Base-by-base conservation (phyloP, 2,329 filamentous ascomycete genomes). In the Cyphellophora attinorum region DNA sequence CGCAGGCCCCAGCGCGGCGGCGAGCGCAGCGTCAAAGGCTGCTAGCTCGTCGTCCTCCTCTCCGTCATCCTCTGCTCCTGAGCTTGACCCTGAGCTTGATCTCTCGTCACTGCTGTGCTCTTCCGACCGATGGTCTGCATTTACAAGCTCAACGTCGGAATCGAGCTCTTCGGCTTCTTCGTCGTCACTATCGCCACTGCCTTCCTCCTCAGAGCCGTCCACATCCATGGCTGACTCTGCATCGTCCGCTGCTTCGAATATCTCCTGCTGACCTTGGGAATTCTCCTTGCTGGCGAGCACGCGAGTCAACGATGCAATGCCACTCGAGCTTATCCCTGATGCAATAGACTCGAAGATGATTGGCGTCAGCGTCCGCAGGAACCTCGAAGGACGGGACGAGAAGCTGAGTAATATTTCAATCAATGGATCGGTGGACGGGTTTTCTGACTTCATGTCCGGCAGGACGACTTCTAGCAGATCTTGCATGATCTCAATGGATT, bases 371-470 rank as follows among this genome's bases (percentile, higher is more conserved):
- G 88, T 85, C 18, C 85, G 76, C 64, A 93, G 83, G 33, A 96
- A 66, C 6, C 79, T 76, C 2, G 88, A 94, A 3, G 81, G 83
- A 42, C 85, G 85, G 0, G 86, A 84, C 2, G 93, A 74, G 61
- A 96, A 85, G 34, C 85, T 84, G n/a, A 96, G 67, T 5, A 98
- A 60, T 33, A 96, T 82, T 51, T 96, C 91, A 2, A 95, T 77
- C 6, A 95, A 61, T 16, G 85, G 70, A 50, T 84, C 78, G 0
- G 85, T 81, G 8, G 67, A 67, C 5, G 71, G 73, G 11, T 31
- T 15, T n/a, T 16, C 21, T 15, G 29, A 31, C 8, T n/a, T 8
- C n/a, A n/a, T 8, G 21, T n/a, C 21, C 8, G 21, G 21, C 8
- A 25, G 8, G 5, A 41, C 31, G 81, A 55, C 81, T 86, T 39